Conservation (phyloP, 2,329 filamentous ascomycete genomes). For the Periconia digitata region DNA sequence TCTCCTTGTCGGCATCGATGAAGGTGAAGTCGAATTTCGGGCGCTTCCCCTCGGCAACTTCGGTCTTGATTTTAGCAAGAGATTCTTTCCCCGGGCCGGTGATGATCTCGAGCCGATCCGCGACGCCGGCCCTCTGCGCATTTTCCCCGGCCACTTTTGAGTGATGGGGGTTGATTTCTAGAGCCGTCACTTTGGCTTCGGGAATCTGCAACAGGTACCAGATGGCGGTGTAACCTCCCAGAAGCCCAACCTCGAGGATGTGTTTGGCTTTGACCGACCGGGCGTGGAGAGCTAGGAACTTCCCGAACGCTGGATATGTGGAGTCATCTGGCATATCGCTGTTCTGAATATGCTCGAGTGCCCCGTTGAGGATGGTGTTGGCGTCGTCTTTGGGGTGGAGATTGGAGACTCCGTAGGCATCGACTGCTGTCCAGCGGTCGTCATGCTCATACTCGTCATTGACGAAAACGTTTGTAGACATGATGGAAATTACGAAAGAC, state of each 20-base stretch:
- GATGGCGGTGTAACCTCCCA: slow-evolving; percentile 58
- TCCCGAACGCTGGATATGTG: slow-evolving; percentile 37
- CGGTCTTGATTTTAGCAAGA: slow-evolving; percentile 43
- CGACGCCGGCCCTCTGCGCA: slow-evolving; percentile 43
- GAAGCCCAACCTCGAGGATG: slow-evolving; percentile 57
- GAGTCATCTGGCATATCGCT: slow-evolving; percentile 38
- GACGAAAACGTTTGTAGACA: not conserved
- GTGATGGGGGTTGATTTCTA: slow-evolving; percentile 53
- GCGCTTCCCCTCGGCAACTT: slow-evolving; percentile 44
- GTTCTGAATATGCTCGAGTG: slow-evolving; percentile 19
- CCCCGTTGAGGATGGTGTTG: slow-evolving; percentile 26
- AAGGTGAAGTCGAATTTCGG: slow-evolving; percentile 54
- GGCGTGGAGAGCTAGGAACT: slow-evolving; percentile 37
- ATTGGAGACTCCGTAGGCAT: slow-evolving; percentile 38
- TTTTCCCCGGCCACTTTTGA: slow-evolving; percentile 53
- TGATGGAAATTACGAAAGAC: no score
- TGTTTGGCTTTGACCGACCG: slow-evolving; percentile 28
- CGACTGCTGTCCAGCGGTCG: slow-evolving; percentile 44
- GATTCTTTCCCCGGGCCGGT: slow-evolving; percentile 50
- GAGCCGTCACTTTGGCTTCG: slow-evolving; percentile 49
- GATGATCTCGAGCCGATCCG: slow-evolving; percentile 47
- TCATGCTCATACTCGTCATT: slow-evolving; percentile 26
- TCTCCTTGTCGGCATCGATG: slow-evolving; percentile 56
- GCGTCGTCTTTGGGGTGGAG: slow-evolving; percentile 33
- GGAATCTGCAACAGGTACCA: slow-evolving; percentile 51